Base-by-base conservation (phyloP, 768 basidiomycete species). In the Infundibulicybe gibba region DNA sequence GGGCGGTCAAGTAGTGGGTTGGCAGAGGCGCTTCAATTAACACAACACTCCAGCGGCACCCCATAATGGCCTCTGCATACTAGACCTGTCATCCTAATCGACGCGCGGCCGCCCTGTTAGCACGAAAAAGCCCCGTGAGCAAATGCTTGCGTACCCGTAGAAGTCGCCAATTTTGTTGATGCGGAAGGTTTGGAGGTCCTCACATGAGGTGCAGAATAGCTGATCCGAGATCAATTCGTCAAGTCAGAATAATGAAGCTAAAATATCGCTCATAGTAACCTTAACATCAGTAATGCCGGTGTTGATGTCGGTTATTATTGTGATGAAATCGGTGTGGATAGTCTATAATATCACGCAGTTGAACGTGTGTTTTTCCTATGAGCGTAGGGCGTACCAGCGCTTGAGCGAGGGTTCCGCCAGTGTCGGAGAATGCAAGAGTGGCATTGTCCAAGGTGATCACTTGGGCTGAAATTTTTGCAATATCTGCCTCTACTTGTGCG, bases 161-260 rank as follows among this genome's bases (percentile, higher is more conserved):
- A n/a, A n/a, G n/a, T n/a, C n/a, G n/a, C n/a, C n/a, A n/a, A n/a
- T n/a, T n/a, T n/a, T n/a, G n/a, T n/a, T n/a, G n/a, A n/a, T n/a
- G n/a, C n/a, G n/a, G n/a, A n/a, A 58, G 8, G 64, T 61, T 35
- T 56, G 53, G 37, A 68, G 45, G 2, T 51, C 60, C 15, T 55
- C 15, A 10, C 11, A 15, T 37, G 9, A 68, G 49, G 43, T 25
- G 25, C n/a, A n/a, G n/a, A n/a, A n/a, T n/a, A n/a, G n/a, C n/a
- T n/a, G n/a, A n/a, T n/a, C n/a, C n/a, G n/a, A n/a, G n/a, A n/a
- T n/a, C 8, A 25, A 25, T 25, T 25, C 25, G 8, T 25, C 8
- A 8, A 25, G 25, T 25, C n/a, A 25, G 8, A 25, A 25, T 25
- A 25, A 25, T 25, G 25, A 10, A 19, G 30, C 13, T 31, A 14